Percentiles rank a stretch among this genome's conserved stretches.
Conservation (phyloP, 2,329 filamentous ascomycete species). For the Aspergillus clavatus region DNA sequence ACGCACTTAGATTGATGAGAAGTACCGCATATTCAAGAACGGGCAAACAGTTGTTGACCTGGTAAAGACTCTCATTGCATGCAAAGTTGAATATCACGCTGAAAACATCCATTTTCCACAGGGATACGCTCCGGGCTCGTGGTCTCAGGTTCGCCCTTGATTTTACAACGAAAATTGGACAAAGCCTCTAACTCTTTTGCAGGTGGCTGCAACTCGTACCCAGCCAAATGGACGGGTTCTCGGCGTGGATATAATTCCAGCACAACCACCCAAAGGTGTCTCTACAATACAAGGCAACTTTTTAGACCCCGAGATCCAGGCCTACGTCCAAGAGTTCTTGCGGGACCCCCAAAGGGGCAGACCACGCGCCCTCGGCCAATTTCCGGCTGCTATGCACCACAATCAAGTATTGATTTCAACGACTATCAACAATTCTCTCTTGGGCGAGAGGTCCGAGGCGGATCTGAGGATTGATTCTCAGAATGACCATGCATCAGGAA, state of each 20-base stretch:
- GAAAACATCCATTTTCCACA: constrained; percentile 11
- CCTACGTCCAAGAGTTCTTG: constrained; percentile 72
- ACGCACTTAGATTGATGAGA: constrained; percentile 65
- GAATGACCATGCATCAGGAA: constrained; percentile 38
- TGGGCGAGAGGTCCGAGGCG: neutral
- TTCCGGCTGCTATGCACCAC: constrained; percentile 3
- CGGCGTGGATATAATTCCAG: constrained; percentile 90
- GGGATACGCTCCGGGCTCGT: constrained; percentile 54
- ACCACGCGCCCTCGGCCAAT: constrained; percentile 30
- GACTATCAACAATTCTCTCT: neutral
- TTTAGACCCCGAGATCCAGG: constrained; percentile 67
- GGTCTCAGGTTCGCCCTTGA: constrained; percentile 48
- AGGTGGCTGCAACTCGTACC: constrained; percentile 79
- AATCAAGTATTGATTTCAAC: neutral
- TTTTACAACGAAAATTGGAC: constrained; percentile 5
- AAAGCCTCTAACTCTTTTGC: constrained; percentile 4
- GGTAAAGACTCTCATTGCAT: constrained; percentile 41
- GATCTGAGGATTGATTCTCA: constrained; percentile 15
- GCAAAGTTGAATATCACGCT: neutral
- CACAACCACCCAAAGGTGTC: constrained; percentile 85
- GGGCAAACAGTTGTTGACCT: constrained; percentile 88
- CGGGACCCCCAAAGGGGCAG: constrained; percentile 58
- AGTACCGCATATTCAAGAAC: constrained; percentile 70
- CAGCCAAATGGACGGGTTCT: constrained; percentile 72
- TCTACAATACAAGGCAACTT: constrained; percentile 95